Evolutionary conservation across 1,284 basidiomycete species (phyloP).

Genomic region (Moesziomyces aphidis): DNA sequence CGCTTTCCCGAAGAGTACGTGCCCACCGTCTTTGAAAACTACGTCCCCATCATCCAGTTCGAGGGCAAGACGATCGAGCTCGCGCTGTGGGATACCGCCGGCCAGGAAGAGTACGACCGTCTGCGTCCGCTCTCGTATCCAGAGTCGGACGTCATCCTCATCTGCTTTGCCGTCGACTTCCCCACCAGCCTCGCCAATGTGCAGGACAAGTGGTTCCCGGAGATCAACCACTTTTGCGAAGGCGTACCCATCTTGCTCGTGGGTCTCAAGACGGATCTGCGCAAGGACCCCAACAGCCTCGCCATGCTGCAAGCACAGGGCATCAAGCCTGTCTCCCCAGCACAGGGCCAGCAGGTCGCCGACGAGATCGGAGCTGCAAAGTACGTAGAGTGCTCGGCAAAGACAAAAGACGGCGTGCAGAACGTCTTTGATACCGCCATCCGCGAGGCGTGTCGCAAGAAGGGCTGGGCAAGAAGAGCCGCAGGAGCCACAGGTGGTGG

Average conservation of each 20-base stretch:
- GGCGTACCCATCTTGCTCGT: constrained; percentile 91
- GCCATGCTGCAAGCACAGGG: constrained; percentile 95
- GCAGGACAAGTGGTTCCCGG: constrained; percentile 97
- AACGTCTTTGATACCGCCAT: constrained; percentile 93
- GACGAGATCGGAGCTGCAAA: constrained; percentile 89
- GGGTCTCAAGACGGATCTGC: constrained; percentile 85
- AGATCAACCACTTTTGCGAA: constrained; percentile 97
- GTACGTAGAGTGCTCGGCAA: constrained; percentile 95
- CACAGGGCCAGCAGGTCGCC: constrained; percentile 75
- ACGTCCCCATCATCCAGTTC: constrained; percentile 88
- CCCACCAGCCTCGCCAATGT: constrained; percentile 94
- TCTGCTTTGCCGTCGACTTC: constrained; percentile 91
- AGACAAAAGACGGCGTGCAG: constrained; percentile 86
- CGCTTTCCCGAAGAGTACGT: constrained; percentile 97
- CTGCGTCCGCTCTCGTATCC: constrained; percentile 78
- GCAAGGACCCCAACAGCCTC: constrained; percentile 85
- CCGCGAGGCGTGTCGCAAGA: constrained; percentile 76
- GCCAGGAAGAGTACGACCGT: constrained; percentile 80
- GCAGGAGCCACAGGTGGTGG: constrained; percentile 66
- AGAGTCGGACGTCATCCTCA: constrained; percentile 91
- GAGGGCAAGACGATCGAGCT: constrained; percentile 92
- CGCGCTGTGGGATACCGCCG: constrained; percentile 94
- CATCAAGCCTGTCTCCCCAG: constrained; percentile 81
- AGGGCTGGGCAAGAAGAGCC: constrained; percentile 29
- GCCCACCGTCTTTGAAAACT: constrained; percentile 91